Percentiles rank a stretch among this genome's conserved stretches.
Conservation (phyloP, 2,329 filamentous ascomycete genomes). For the Calonectria crousiana region DNA sequence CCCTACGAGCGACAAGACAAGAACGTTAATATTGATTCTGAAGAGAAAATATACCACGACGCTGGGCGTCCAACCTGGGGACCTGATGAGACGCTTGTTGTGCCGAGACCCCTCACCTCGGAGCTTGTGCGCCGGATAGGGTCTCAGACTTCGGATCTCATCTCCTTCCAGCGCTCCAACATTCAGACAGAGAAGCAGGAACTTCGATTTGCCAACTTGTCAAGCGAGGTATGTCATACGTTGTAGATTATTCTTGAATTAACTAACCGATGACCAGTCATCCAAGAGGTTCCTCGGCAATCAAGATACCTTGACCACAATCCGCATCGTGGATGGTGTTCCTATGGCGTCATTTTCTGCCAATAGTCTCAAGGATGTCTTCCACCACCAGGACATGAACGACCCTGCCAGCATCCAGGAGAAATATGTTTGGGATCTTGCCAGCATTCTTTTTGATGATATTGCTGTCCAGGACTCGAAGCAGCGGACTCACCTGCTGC, state of each 20-base stretch:
- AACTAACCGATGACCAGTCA: constrained; percentile 54
- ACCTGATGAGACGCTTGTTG: constrained; percentile 78
- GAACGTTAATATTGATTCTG: constrained; percentile 71
- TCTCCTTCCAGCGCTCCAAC: constrained; percentile 54
- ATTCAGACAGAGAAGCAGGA: constrained; percentile 75
- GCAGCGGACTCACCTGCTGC: constrained; percentile 53
- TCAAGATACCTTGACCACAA: constrained; percentile 67
- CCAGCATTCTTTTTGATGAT: constrained; percentile 89
- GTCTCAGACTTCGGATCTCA: constrained; percentile 44
- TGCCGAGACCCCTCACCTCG: constrained; percentile 56
- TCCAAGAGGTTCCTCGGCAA: constrained; percentile 66
- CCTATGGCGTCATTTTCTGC: constrained; percentile 68
- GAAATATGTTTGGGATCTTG: constrained; percentile 85
- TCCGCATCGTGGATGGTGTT: constrained; percentile 67
- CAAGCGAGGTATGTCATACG: constrained; percentile 60
- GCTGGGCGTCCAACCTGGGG: constrained; percentile 86
- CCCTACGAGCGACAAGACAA: constrained; percentile 86
- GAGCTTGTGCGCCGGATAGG: constrained; percentile 51
- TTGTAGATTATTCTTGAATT: neutral
- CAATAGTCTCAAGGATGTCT: constrained; percentile 52
- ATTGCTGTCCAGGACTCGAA: constrained; percentile 57
- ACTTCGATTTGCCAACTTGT: constrained; percentile 73
- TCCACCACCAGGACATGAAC: constrained; percentile 55
- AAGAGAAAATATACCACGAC: constrained; percentile 77
- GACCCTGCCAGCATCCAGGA: constrained; percentile 70